These are phyloP conservation scores for Euptelea pleiosperma DNA, from an alignment of 164 flowering plant genomes.

Conservation along the genomic window DNA sequence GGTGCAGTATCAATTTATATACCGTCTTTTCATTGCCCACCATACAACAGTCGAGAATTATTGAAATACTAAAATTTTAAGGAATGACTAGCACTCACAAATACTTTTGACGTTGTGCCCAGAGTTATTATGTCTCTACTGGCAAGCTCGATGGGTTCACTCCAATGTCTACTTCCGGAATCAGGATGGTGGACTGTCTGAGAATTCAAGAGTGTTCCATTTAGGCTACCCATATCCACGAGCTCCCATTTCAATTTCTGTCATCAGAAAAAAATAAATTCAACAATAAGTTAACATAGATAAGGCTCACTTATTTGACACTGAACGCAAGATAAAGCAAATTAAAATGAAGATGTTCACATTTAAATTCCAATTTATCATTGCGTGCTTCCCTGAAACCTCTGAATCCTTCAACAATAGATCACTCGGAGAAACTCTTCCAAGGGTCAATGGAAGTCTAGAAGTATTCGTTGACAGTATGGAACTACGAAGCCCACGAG, in stretches of 20 bases:
- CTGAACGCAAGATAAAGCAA: not conserved
- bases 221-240: constrained; percentile 94
- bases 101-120: constrained; percentile 70
- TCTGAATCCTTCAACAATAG: constrained; percentile 72
- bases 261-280: constrained; percentile 19
- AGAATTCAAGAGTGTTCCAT: constrained; percentile 85
- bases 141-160: constrained; percentile 72
- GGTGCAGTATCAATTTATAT: not conserved
- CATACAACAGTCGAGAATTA: too few species aligned
- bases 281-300: not conserved
- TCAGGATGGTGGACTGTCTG: constrained; percentile 50
- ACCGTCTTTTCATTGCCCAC: not conserved
- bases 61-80: not conserved
- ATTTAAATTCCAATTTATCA: constrained; percentile 78
- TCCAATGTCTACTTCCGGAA: constrained; percentile 73
- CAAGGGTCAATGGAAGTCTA: constrained; percentile 76
- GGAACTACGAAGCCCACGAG: constrained; percentile 53
- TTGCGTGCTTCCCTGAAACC: constrained; percentile 96
- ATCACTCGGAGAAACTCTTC: constrained; percentile 87
- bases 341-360: constrained; percentile 27
- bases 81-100: constrained; percentile 42
- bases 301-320: not conserved
- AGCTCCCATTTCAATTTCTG: constrained; percentile 96
- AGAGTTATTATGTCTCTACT: constrained; percentile 82
- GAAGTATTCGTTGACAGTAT: constrained; percentile 51